Conservation (phyloP, 225 moss, liverwort and hornwort species). For the Polytrichum commune region DNA sequence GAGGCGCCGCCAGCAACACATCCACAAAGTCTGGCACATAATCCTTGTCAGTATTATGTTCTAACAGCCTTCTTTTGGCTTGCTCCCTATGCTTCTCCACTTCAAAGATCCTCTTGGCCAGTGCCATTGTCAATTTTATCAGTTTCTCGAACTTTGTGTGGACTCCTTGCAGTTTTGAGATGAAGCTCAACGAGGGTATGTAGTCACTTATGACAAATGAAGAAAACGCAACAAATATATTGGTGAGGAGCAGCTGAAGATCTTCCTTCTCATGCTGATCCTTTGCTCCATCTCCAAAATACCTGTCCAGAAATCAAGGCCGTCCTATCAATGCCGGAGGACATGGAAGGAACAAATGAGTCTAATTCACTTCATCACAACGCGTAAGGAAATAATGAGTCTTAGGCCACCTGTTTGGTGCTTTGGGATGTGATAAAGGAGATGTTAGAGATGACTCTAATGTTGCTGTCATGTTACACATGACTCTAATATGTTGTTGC, state of each 20-base stretch:
- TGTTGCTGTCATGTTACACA: no score
- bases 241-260: neutral
- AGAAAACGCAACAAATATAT: neutral
- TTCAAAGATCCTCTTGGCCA: neutral
- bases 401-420: no score
- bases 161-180: neutral
- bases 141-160: neutral
- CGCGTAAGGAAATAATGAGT: no score
- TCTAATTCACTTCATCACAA: no score
- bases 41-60: neutral
- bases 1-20: constrained; percentile 22
- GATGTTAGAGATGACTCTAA: no score
- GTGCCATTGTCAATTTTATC: neutral
- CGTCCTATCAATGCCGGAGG: no score
- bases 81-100: neutral
- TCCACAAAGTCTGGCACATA: constrained; percentile 28
- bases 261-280: neutral
- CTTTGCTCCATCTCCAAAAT: neutral
- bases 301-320: neutral
- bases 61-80: neutral
- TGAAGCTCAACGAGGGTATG: neutral
- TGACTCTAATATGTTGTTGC: no score
- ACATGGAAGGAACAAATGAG: no score
- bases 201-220: neutral
- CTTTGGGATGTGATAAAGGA: no score